Percentiles rank a stretch among this genome's conserved stretches.
Evolutionary conservation across 768 basidiomycete genomes (phyloP).

Genomic region (Tubosaeta brunneosetosa): DNA sequence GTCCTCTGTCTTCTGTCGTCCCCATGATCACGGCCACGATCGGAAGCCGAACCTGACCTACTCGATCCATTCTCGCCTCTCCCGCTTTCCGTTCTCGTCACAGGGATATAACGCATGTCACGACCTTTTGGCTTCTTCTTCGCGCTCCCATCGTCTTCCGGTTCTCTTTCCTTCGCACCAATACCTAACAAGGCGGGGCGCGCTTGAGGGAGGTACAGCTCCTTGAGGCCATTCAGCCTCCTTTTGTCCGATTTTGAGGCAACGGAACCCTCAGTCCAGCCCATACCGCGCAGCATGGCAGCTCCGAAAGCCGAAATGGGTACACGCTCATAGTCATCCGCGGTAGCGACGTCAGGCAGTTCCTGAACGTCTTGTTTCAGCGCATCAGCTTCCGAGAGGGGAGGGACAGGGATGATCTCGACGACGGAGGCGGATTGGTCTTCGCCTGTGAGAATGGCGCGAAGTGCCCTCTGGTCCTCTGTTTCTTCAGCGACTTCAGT

Average conservation of each 20-base stretch:
- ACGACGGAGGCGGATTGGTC: constrained; percentile 39
- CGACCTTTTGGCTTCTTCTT: constrained; percentile 45
- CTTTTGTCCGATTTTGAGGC: constrained; percentile 56
- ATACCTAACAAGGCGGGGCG: constrained; percentile 88
- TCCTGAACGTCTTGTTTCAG: constrained; percentile 78
- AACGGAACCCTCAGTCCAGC: constrained; percentile 82
- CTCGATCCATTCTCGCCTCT: constrained; percentile 25
- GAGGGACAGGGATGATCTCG: constrained; percentile 57
- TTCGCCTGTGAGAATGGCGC: constrained; percentile 64
- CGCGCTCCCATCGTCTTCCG: constrained; percentile 62
- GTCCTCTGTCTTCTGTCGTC: constrained; percentile 11
- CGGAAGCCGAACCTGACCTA: constrained; percentile 39
- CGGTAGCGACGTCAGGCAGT: constrained; percentile 68
- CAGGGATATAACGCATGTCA: constrained; percentile 79
- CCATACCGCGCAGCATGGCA: constrained; percentile 93
- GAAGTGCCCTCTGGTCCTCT: constrained; percentile 77
- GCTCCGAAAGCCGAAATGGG: constrained; percentile 92
- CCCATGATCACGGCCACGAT: constrained; percentile 5
- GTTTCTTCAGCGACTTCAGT: constrained; percentile 44
- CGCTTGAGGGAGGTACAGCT: constrained; percentile 78
- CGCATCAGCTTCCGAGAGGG: constrained; percentile 76
- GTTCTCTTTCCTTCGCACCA: constrained; percentile 85
- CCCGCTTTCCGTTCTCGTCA: constrained; percentile 65
- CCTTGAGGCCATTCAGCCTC: constrained; percentile 50
- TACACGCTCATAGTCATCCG: constrained; percentile 85